Evolutionary conservation across 371 early-diverging fungal genomes (phyloP).

Genomic region (Mortierella sp.): DNA sequence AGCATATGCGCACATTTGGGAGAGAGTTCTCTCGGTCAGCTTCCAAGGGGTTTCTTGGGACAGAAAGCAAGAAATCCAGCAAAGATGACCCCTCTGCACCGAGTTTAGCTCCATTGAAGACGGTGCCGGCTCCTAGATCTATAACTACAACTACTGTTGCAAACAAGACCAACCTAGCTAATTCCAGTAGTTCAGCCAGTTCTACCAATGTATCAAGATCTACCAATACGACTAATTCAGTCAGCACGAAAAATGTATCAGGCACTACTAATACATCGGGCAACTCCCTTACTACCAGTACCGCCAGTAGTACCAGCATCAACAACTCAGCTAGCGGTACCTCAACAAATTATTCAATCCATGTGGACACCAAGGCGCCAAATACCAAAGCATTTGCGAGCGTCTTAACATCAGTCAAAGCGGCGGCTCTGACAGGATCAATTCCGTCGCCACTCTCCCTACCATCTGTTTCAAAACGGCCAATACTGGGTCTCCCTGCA

Average conservation of each 20-base stretch:
- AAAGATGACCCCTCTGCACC: neutral
- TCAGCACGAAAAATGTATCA: neutral
- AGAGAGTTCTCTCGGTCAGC: slow-evolving; percentile 36
- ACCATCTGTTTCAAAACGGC: neutral
- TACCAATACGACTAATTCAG: neutral
- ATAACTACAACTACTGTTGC: neutral
- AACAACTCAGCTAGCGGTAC: neutral
- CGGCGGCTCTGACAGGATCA: slow-evolving; percentile 16
- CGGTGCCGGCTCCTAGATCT: neutral
- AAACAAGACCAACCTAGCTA: neutral
- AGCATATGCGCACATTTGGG: slow-evolving; percentile 25
- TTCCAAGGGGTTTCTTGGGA: slow-evolving; percentile 42
- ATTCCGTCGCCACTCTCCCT: slow-evolving; percentile 8
- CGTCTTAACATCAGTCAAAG: slow-evolving; percentile 16
- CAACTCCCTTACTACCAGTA: neutral
- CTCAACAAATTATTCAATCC: neutral
- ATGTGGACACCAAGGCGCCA: neutral
- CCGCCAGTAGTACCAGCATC: neutral
- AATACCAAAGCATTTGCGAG: slow-evolving; percentile 2
- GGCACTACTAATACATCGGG: neutral
- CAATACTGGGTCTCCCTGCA: neutral
- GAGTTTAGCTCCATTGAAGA: neutral
- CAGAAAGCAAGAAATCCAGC: slow-evolving; percentile 8
- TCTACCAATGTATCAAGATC: neutral
- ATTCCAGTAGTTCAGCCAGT: neutral